These are phyloP conservation scores for Teunomyces funiuensis DNA, from an alignment of 805 yeast genomes.

Conservation along the genomic window DNA sequence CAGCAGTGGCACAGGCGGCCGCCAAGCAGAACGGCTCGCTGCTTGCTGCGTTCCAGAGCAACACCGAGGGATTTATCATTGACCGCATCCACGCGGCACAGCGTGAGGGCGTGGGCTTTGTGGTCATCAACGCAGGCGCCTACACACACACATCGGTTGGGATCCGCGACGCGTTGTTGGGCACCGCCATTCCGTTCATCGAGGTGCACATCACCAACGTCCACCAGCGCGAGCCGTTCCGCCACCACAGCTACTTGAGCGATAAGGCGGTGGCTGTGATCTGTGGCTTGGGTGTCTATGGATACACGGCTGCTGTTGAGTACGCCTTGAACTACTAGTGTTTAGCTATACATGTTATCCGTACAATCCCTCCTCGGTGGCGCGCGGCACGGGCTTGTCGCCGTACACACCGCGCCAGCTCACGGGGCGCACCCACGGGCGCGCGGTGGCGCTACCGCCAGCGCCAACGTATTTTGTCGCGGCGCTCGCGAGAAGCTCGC, in stretches of 20 bases:
- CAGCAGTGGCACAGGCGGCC: slow-evolving; percentile 33
- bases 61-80: slow-evolving; percentile 47
- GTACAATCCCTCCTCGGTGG: slow-evolving; percentile 77
- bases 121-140: slow-evolving; percentile 53
- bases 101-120: slow-evolving; percentile 42
- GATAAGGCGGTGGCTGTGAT: slow-evolving; percentile 50
- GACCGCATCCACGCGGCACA: slow-evolving; percentile 50
- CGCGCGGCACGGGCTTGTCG: slow-evolving; percentile 58
- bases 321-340: slow-evolving; percentile 37
- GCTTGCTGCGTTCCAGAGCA: slow-evolving; percentile 39
- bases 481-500: slow-evolving; percentile 48
- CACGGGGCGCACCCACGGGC: slow-evolving; percentile 53
- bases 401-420: slow-evolving; percentile 92
- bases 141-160: slow-evolving; percentile 54
- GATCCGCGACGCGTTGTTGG: slow-evolving; percentile 48
- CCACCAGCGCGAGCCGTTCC: slow-evolving; percentile 51
- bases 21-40: slow-evolving; percentile 31
- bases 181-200: slow-evolving; percentile 49
- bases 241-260: slow-evolving; percentile 49
- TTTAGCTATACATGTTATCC: slow-evolving; percentile 32
- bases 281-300: slow-evolving; percentile 43
- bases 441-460: slow-evolving; percentile 13
- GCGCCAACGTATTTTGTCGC: slow-evolving; percentile 28
- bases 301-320: slow-evolving; percentile 41
- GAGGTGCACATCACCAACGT: slow-evolving; percentile 53